Base-by-base conservation (phyloP, 2,329 filamentous ascomycete species). In the Fusarium euwallaceae region DNA sequence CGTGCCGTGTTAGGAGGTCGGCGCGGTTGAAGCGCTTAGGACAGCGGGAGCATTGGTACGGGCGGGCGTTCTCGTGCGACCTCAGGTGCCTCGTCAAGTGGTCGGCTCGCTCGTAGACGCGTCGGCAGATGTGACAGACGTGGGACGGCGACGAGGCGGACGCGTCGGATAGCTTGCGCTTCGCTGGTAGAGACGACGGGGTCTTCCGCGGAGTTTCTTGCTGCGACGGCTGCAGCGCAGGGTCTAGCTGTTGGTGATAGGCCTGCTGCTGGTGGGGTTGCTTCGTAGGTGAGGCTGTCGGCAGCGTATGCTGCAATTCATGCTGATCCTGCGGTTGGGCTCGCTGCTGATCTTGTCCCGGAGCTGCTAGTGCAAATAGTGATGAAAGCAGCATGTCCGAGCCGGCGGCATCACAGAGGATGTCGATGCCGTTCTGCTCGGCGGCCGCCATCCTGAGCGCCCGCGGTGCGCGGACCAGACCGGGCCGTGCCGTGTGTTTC, bases 361-460 rank as follows among this genome's bases (percentile, higher is more conserved):
- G 77, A 20, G 75, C 64, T 65, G 77, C 75, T 39, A 78, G 65
- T 43, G 77, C 75, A 58, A 78, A 78, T 22, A 78, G 70, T 11
- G 77, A 78, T 12, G 77, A 78, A 45, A 78, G 69, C 39, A 78
- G 62, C 76, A 78, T 78, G 48, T 78, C 76, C 34, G 77, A 78
- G 65, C 77, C 77, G 43, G 77, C 77, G 61, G 77, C 77, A 74
- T 78, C 77, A 63, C 77, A 78, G 56, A 78, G 70, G 56, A 78
- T 78, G 65, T 78, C 77, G 56, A 78, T 78, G 45, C 77, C 77
- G 73, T 78, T 78, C 64, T 78, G 77, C 65, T 76, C 77, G 20
- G 77, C 63, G 60, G 75, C 66, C 29, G 77, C 67, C 77, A 78
- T 78, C 55, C 62, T 74, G 62, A 58, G 67, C 71, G 67, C 69